phyloP scores from a whole-genome alignment of 495 filamentous ascomycete genomes.

The Cladorrhinum samala region DNA sequence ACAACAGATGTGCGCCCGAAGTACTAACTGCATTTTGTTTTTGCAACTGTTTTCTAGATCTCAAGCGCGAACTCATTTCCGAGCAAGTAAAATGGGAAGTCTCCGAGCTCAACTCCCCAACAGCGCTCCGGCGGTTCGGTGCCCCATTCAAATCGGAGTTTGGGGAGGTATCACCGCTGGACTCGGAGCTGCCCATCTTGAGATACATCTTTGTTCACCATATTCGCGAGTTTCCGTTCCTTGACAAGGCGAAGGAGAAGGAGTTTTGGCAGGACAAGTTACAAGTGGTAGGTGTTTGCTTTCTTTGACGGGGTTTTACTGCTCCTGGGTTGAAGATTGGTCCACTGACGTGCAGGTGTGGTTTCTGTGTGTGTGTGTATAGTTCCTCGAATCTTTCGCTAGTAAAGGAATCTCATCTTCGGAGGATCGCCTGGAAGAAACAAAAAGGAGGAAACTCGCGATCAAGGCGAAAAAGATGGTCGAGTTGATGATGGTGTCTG shows the following conservation, averaged over 20 bases:
- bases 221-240: conserved; percentile 94
- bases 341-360: conserved; percentile 5
- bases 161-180: conserved; percentile 87
- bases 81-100: conserved; percentile 88
- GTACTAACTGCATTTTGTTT: too few species aligned
- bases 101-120: conserved; percentile 84
- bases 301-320: background rate
- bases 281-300: conserved; percentile 78
- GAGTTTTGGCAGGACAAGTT: conserved; percentile 99
- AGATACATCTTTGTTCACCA: conserved; percentile 98
- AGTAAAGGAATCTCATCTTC: conserved; percentile 95
- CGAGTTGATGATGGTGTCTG: conserved; percentile 98
- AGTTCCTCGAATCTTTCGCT: conserved; percentile 98
- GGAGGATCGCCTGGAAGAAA: conserved; percentile 91
- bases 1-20: too few species aligned
- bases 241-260: conserved; percentile 93
- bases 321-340: background rate
- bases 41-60: too few species aligned
- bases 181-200: conserved; percentile 89
- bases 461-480: conserved; percentile 90
- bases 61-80: conserved; percentile 90
- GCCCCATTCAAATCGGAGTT: conserved; percentile 89
- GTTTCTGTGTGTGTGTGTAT: too few species aligned
- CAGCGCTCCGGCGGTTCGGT: conserved; percentile 88
- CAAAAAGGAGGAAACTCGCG: conserved; percentile 87